These are phyloP conservation scores for Cyberlindnera maclurae DNA, from an alignment of 805 yeast genomes.

Conservation along the genomic window DNA sequence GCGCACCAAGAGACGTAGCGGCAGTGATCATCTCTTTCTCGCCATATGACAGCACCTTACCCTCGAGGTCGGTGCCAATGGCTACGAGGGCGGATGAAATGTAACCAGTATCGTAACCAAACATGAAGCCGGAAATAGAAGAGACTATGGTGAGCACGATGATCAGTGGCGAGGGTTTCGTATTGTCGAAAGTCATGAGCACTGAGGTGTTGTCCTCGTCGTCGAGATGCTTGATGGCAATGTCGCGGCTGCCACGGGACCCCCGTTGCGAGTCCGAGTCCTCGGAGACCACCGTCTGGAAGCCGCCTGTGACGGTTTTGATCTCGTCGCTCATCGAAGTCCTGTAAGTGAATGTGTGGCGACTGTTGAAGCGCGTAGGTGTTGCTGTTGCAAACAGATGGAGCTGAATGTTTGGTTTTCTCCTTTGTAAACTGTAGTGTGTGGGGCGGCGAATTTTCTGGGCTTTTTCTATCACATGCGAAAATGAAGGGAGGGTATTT, in stretches of 20 bases:
- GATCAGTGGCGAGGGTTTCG: slow-evolving; percentile 56
- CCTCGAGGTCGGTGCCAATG: slow-evolving; percentile 70
- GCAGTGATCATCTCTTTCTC: slow-evolving; percentile 88
- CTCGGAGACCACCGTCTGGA: slow-evolving; percentile 2
- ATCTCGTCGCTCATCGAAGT: slow-evolving; percentile 5
- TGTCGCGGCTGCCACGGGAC: slow-evolving; percentile 5
- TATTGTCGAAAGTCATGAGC: slow-evolving; percentile 39
- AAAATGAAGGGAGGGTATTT: background rate
- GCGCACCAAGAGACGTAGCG: slow-evolving; percentile 91
- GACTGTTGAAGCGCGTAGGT: background rate
- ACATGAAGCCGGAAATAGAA: slow-evolving; percentile 92
- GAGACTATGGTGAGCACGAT: slow-evolving; percentile 65
- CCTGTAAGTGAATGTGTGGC: background rate
- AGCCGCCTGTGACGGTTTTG: slow-evolving; percentile 14
- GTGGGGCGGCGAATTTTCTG: background rate
- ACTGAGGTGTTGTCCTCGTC: slow-evolving; percentile 45
- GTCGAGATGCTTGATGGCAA: slow-evolving; percentile 29
- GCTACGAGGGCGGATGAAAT: slow-evolving; percentile 89
- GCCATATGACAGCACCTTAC: slow-evolving; percentile 55
- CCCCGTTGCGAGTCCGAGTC: slow-evolving; percentile 3
- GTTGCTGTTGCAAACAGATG: background rate
- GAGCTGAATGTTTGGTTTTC: too few species aligned
- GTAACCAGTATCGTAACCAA: slow-evolving; percentile 97
- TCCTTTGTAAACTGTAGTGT: too few species aligned
- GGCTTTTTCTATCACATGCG: background rate